Percentiles rank a stretch among this genome's conserved stretches.
phyloP scores from a whole-genome alignment of 352 stramenopile genomes.

The Globisporangium yorkense region DNA sequence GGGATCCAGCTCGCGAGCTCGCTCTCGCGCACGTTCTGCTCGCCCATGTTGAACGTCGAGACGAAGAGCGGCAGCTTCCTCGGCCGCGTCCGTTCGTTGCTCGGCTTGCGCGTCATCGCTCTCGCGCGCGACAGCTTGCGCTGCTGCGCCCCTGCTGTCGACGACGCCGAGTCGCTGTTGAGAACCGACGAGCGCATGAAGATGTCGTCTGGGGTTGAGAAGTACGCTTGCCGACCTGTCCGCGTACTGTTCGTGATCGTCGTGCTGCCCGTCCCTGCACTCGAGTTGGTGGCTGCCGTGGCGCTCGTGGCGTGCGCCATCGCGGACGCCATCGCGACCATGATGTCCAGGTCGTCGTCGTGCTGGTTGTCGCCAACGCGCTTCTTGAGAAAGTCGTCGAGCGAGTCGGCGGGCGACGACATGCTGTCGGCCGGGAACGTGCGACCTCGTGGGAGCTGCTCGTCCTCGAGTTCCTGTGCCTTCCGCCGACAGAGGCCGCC shows the following conservation, averaged over 20 bases:
- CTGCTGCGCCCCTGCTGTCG: background rate
- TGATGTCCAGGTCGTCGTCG: constrained; percentile 15
- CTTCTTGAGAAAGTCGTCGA: constrained; percentile 30
- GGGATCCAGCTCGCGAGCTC: constrained; percentile 74
- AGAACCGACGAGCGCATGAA: constrained; percentile 14
- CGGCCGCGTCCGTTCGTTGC: constrained; percentile 10
- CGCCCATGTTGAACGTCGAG: constrained; percentile 86
- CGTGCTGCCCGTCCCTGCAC: background rate
- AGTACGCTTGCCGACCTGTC: background rate
- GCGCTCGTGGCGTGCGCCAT: background rate
- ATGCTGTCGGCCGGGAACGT: constrained; percentile 34
- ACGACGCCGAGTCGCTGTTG: background rate
- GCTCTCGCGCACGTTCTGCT: constrained; percentile 51
- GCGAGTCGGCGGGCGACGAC: constrained; percentile 38
- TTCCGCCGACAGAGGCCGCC: constrained; percentile 46
- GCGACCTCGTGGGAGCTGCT: constrained; percentile 14
- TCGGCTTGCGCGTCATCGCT: constrained; percentile 1
- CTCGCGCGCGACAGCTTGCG: constrained; percentile 1
- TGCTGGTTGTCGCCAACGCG: constrained; percentile 4
- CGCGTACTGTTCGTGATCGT: constrained; percentile 4
- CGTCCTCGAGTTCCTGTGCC: constrained; percentile 1
- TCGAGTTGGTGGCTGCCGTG: background rate
- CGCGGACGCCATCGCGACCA: constrained; percentile 8
- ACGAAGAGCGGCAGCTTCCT: constrained; percentile 63
- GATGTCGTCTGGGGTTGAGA: constrained; percentile 9